These are phyloP conservation scores for Coleophoma cylindrospora DNA, from an alignment of 2,329 filamentous ascomycete genomes.

Conservation along the genomic window DNA sequence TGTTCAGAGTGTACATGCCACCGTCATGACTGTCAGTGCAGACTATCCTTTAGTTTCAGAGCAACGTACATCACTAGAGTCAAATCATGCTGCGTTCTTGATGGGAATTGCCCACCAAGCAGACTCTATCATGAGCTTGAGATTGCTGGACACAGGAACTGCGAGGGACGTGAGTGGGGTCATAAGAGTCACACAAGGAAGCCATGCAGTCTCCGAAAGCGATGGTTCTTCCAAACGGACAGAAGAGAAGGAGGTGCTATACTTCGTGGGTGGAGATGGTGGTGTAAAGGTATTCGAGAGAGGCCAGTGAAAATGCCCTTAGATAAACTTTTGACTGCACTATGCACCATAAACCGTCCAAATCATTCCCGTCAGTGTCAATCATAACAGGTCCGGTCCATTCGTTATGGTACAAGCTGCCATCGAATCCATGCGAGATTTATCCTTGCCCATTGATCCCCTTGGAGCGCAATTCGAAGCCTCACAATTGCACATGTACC, in stretches of 20 bases:
- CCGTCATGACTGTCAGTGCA: constrained; percentile 64
- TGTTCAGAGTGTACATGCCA: constrained; percentile 50
- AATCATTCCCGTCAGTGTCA: background rate
- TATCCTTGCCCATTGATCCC: constrained; percentile 4
- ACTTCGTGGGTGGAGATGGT: constrained; percentile 75
- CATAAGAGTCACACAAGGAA: constrained; percentile 65
- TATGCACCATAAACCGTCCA: background rate
- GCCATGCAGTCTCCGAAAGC: constrained; percentile 20
- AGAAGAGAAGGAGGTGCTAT: constrained; percentile 70
- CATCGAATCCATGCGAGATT: background rate
- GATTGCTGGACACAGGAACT: constrained; percentile 80
- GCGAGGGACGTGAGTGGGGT: constrained; percentile 90
- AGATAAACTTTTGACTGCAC: background rate
- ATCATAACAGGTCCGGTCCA: background rate
- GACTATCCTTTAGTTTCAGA: constrained; percentile 65
- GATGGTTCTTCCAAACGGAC: constrained; percentile 27
- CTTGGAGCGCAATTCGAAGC: background rate
- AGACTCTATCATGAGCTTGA: constrained; percentile 62
- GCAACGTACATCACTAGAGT: constrained; percentile 61
- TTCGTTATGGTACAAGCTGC: constrained; percentile 1
- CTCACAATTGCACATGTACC: constrained; percentile 11
- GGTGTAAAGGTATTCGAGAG: constrained; percentile 79
- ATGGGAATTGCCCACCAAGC: constrained; percentile 72
- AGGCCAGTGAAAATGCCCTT: constrained; percentile 46
- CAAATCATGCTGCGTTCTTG: constrained; percentile 65